Percentiles rank a stretch among this genome's conserved stretches.
phyloP scores from a whole-genome alignment of 768 basidiomycete species.

The Tephrocybe rancida region DNA sequence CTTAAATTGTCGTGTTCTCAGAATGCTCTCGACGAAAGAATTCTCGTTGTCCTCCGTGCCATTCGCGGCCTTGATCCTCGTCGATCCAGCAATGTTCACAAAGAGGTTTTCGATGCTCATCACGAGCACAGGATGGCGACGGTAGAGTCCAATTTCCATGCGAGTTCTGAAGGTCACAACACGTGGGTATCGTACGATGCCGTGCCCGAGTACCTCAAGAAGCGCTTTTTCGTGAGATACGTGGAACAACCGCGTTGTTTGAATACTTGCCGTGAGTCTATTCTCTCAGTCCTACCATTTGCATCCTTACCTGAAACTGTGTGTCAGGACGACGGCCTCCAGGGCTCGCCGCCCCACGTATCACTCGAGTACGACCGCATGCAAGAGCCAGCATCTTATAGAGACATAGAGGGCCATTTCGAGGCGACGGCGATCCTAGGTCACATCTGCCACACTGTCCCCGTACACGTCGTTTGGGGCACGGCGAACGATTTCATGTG shows the following conservation, averaged over 20 bases:
- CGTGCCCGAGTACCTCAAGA: constrained; percentile 44
- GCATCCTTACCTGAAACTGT: not conserved
- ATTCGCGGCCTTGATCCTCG: constrained; percentile 1
- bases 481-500: constrained; percentile 44
- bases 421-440: constrained; percentile 36
- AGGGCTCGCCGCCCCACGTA: constrained; percentile 27
- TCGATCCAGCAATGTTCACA: constrained; percentile 7
- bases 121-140: constrained; percentile 4
- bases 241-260: constrained; percentile 45
- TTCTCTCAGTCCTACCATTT: not conserved
- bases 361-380: constrained; percentile 44
- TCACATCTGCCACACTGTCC: constrained; percentile 34
- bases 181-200: constrained; percentile 42
- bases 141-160: constrained; percentile 8
- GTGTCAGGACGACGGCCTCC: constrained; percentile 38
- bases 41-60: constrained; percentile 20
- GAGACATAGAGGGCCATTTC: constrained; percentile 45
- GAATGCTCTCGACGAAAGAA: constrained; percentile 39
- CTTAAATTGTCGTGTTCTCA: constrained; percentile 32
- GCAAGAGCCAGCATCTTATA: constrained; percentile 49
- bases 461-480: constrained; percentile 54
- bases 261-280: constrained; percentile 36
- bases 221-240: constrained; percentile 44
- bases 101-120: constrained; percentile 4
- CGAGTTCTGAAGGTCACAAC: constrained; percentile 38